Base-by-base conservation (phyloP, 768 basidiomycete species). In the Gyrodon lividus region DNA sequence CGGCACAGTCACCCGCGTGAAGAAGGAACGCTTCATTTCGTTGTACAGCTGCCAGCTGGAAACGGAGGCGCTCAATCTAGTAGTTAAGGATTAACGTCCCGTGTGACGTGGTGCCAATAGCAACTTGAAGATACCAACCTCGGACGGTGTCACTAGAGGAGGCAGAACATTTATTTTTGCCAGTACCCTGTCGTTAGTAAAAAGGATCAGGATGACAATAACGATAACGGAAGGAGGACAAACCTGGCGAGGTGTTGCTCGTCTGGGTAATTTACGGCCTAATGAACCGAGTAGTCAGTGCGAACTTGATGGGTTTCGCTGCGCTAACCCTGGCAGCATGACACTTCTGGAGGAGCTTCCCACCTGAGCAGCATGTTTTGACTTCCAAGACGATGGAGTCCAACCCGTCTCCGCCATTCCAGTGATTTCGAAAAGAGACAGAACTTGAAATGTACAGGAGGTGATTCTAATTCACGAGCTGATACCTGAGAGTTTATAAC, bases 1-100 rank as follows among this genome's bases (percentile, higher is more conserved):
- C 92, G n/a, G 92, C 94, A 61, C 97, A 99, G 63, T 99, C 97
- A 2, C 97, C 97, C 0, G 97, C 97, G 55, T 99, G 97, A 2
- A 99, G 79, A 33, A 99, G 77, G 71, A 99, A 98, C 0, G 92
- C 93, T 61, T 95, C 83, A 55, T 92, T 90, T 17, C 77, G 77
- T 59, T 97, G 88, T 3, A 95, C 93, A 31, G 82, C 82, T 30
- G 77, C 72, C 17, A 98, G 74, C 55, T 95, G 92, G 63, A 84
- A 77, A 44, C 92, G 79, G 49, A 98, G 76, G 9, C 92, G 80
- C 66, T 92, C 89, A 64, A 92, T 87, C 90, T 90, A 52, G 37
- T 13, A 17, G 6, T 57, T 47, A 26, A 50, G 17, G 20, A 59
- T 66, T 6, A 73, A 59, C 43, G 68, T 69, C 40, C 68, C 60